Conservation (phyloP, 179 eudicot genomes). For the Silene vulgaris region DNA sequence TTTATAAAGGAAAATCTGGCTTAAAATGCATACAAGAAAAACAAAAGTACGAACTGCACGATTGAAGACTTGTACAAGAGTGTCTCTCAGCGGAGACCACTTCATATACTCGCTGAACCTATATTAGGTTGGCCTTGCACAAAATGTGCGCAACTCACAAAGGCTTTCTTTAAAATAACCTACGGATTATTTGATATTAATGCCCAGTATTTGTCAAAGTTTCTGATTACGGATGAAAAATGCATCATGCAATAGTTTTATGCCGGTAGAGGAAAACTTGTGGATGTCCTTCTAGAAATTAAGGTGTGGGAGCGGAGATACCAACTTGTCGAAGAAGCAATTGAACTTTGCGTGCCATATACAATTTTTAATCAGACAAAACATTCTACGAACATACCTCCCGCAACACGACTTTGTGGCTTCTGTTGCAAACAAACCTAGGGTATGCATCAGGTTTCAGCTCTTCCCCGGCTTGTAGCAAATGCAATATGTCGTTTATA, state of each 20-base stretch:
- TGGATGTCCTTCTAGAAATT: not conserved
- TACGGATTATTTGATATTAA: too few relatives aligned
- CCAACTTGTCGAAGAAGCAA: not conserved
- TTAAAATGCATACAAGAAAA: not conserved
- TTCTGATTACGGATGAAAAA: too few relatives aligned
- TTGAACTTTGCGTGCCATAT: not conserved
- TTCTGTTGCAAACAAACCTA: slow-evolving; percentile 65
- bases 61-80: too few relatives aligned
- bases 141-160: too few relatives aligned
- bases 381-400: slow-evolving; percentile 42
- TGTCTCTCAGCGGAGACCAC: too few relatives aligned
- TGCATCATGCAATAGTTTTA: too few relatives aligned
- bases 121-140: too few relatives aligned
- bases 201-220: too few relatives aligned
- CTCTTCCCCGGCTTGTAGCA: slow-evolving; percentile 39
- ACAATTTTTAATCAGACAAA: not conserved
- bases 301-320: not conserved
- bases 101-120: too few relatives aligned
- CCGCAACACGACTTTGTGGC: slow-evolving; percentile 36
- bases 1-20: not conserved
- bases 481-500: slow-evolving; percentile 51
- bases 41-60: not conserved
- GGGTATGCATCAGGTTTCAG: slow-evolving; percentile 48
- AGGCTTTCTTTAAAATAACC: too few relatives aligned
- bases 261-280: too few relatives aligned